Evolutionary conservation across 305 asterid genomes (phyloP).

Genomic region (Nicotiana rustica): DNA sequence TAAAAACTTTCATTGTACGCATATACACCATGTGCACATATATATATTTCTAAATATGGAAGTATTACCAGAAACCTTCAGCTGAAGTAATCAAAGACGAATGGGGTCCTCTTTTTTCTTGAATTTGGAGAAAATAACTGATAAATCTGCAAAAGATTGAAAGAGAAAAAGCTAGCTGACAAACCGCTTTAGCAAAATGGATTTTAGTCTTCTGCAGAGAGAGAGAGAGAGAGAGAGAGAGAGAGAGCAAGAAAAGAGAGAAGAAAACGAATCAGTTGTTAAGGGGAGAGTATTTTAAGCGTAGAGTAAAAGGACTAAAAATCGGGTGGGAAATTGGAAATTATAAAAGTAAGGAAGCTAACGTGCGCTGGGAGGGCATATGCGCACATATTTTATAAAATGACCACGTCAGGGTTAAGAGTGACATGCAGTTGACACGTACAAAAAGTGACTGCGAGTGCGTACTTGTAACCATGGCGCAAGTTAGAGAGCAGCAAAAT

Average conservation of each 20-base stretch:
- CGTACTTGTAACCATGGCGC: constrained; percentile 13
- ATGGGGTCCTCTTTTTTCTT: background rate
- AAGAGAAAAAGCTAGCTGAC: background rate
- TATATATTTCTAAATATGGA: background rate
- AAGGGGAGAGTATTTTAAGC: constrained; percentile 31
- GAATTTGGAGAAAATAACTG: background rate
- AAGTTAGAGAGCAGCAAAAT: background rate
- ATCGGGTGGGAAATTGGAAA: constrained; percentile 40
- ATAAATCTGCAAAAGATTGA: background rate
- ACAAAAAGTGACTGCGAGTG: background rate
- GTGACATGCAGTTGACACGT: constrained; percentile 35
- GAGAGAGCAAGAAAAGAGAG: background rate
- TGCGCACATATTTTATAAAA: constrained; percentile 9
- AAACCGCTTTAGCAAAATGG: background rate
- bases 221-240: background rate
- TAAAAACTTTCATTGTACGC: background rate
- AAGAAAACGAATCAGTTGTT: background rate
- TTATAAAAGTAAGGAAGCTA: background rate
- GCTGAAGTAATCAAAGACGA: background rate
- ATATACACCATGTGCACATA: background rate
- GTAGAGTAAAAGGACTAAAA: constrained; percentile 26
- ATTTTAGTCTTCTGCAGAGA: background rate
- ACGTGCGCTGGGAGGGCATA: constrained; percentile 29
- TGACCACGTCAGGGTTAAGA: constrained; percentile 34
- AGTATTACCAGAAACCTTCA: background rate